Evolutionary conservation across 148 eudicot species (phyloP).

Genomic region (Rhododendron ovatum): DNA sequence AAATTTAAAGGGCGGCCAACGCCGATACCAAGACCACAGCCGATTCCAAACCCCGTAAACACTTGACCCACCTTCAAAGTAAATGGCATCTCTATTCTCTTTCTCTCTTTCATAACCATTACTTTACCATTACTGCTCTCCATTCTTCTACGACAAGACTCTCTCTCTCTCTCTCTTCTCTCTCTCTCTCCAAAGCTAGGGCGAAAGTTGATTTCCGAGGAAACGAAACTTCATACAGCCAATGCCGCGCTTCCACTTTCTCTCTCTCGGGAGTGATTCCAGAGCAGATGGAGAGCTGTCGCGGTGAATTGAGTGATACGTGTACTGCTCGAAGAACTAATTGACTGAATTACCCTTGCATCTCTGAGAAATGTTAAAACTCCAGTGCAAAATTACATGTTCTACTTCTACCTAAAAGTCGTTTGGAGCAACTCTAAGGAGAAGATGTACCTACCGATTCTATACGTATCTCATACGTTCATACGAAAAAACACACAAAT

Average conservation of each 20-base stretch:
- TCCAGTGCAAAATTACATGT: too few species aligned
- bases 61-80: slow-evolving; percentile 74
- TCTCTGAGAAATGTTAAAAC: too few species aligned
- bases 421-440: too few species aligned
- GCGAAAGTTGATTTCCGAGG: background rate
- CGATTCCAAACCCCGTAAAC: slow-evolving; percentile 82
- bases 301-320: too few species aligned
- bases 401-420: too few species aligned
- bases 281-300: background rate
- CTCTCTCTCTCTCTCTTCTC: background rate
- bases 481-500: too few species aligned
- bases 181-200: background rate
- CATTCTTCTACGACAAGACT: slow-evolving; percentile 10
- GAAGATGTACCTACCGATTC: too few species aligned
- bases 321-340: too few species aligned
- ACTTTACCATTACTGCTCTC: slow-evolving; percentile 23
- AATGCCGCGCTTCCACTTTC: background rate
- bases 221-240: background rate
- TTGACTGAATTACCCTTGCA: too few species aligned
- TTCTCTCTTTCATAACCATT: slow-evolving; percentile 13
- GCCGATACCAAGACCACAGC: slow-evolving; percentile 94
- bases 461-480: too few species aligned
- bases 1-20: slow-evolving; percentile 80
- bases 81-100: slow-evolving; percentile 67
- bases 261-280: background rate